Evolutionary conservation across 2,329 filamentous ascomycete species (phyloP).

Genomic region (Aaosphaeria pasadenensis): DNA sequence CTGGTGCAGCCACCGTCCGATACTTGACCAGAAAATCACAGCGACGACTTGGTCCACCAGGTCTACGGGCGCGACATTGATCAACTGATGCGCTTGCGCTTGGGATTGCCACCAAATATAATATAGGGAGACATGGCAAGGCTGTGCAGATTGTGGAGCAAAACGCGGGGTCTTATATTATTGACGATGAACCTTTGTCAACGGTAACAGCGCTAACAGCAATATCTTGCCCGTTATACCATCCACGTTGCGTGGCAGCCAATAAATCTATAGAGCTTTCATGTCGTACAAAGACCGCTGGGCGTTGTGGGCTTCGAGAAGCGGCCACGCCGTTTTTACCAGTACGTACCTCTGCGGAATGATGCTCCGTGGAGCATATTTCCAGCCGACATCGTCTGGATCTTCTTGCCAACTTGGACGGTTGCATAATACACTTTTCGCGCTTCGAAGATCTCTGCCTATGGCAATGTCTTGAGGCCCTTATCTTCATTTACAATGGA

Average conservation of each 20-base stretch:
- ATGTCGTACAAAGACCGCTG: neutral
- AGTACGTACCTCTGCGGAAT: neutral
- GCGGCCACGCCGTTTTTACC: constrained; percentile 1
- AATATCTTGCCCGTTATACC: constrained; percentile 6
- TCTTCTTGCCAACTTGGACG: too few species aligned
- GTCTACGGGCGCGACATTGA: constrained; percentile 7
- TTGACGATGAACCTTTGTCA: constrained; percentile 3
- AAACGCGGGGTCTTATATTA: constrained; percentile 15
- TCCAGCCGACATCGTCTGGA: neutral
- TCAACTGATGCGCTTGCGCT: constrained; percentile 10
- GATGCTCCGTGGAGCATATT: constrained; percentile 1
- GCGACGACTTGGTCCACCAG: constrained; percentile 1
- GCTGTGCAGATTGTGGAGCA: constrained; percentile 15
- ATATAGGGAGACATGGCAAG: constrained; percentile 16
- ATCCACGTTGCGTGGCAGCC: constrained; percentile 7
- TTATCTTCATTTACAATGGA: too few species aligned
- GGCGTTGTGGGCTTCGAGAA: constrained; percentile 4
- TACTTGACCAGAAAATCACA: constrained; percentile 2
- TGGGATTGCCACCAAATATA: constrained; percentile 9
- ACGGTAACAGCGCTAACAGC: constrained; percentile 5
- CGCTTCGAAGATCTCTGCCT: too few species aligned
- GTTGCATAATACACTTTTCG: too few species aligned
- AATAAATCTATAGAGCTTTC: constrained; percentile 1
- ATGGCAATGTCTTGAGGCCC: too few species aligned
- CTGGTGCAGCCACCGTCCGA: constrained; percentile 2